Evolutionary conservation across 2,329 filamentous ascomycete genomes (phyloP).

Genomic region (Penicillium sp.): DNA sequence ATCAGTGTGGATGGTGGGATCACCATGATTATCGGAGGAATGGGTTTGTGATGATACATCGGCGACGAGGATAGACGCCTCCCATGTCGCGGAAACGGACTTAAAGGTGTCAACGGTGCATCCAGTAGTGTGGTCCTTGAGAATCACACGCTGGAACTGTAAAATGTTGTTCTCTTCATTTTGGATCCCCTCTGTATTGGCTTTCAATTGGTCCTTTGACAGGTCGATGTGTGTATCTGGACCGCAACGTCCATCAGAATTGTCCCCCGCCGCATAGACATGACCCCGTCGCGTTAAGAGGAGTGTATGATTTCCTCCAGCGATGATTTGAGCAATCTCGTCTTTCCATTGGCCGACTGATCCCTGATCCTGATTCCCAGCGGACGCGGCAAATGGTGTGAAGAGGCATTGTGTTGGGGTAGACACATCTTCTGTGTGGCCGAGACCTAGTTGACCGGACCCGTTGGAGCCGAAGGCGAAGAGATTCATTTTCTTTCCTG

Average conservation of each 20-base stretch:
- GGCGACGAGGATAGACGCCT: conserved; percentile 64
- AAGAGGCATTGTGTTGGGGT: conserved; percentile 65
- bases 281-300: conserved; percentile 61
- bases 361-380: background rate
- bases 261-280: conserved; percentile 67
- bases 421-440: conserved; percentile 70
- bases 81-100: conserved; percentile 74
- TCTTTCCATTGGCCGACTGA: background rate
- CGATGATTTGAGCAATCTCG: conserved; percentile 43
- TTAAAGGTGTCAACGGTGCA: conserved; percentile 33
- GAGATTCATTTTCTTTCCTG: conserved; percentile 40
- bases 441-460: conserved; percentile 71
- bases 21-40: background rate
- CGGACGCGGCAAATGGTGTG: conserved; percentile 42
- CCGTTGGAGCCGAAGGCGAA: conserved; percentile 76
- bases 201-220: background rate
- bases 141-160: conserved; percentile 29
- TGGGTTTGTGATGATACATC: background rate
- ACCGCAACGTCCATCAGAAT: conserved; percentile 49
- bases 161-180: conserved; percentile 11
- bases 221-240: background rate
- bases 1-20: conserved; percentile 26
- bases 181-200: background rate
- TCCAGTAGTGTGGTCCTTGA: conserved; percentile 12
- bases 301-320: conserved; percentile 87